These are phyloP conservation scores for Crucihimalaya himalaica DNA, from an alignment of 345 rosid genomes.

Conservation along the genomic window DNA sequence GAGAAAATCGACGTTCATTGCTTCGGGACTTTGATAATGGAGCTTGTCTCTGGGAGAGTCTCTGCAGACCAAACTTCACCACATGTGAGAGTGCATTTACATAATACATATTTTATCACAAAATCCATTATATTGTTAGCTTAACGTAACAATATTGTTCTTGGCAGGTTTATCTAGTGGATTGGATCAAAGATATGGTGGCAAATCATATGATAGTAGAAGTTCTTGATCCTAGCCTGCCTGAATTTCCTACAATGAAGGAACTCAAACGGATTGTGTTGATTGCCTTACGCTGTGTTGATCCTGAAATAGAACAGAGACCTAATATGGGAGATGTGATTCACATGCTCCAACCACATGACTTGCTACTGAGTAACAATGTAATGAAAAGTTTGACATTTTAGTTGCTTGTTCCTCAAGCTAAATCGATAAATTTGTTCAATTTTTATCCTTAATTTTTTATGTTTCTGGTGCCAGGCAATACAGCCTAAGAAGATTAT, in stretches of 20 bases:
- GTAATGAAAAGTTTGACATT: slow-evolving; percentile 45
- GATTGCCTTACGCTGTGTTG: slow-evolving; percentile 68
- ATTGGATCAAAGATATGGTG: slow-evolving; percentile 76
- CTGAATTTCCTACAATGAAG: slow-evolving; percentile 52
- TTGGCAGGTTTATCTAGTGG: slow-evolving; percentile 53
- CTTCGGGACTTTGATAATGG: slow-evolving; percentile 77
- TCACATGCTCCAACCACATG: slow-evolving; percentile 75
- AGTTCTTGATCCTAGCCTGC: slow-evolving; percentile 63
- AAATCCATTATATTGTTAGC: background rate
- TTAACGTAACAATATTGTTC: slow-evolving; percentile 5
- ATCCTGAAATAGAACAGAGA: slow-evolving; percentile 58
- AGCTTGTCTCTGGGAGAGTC: slow-evolving; percentile 61
- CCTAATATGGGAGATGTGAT: slow-evolving; percentile 75
- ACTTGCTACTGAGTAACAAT: slow-evolving; percentile 53
- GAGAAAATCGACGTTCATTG: slow-evolving; percentile 58
- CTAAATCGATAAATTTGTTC: background rate
- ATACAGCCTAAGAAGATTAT: slow-evolving; percentile 29
- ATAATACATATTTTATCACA: background rate
- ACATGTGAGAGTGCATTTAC: slow-evolving; percentile 40
- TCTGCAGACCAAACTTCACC: slow-evolving; percentile 56
- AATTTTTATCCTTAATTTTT: background rate
- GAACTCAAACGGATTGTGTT: slow-evolving; percentile 66
- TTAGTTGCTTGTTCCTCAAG: background rate
- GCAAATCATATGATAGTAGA: slow-evolving; percentile 47
- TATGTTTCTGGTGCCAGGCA: slow-evolving; percentile 40